A percentile compares a stretch with the other conserved stretches of the same genome.
These are phyloP conservation scores for Paradendryphiella salina DNA, from an alignment of 2,329 filamentous ascomycete genomes.

Conservation along the genomic window DNA sequence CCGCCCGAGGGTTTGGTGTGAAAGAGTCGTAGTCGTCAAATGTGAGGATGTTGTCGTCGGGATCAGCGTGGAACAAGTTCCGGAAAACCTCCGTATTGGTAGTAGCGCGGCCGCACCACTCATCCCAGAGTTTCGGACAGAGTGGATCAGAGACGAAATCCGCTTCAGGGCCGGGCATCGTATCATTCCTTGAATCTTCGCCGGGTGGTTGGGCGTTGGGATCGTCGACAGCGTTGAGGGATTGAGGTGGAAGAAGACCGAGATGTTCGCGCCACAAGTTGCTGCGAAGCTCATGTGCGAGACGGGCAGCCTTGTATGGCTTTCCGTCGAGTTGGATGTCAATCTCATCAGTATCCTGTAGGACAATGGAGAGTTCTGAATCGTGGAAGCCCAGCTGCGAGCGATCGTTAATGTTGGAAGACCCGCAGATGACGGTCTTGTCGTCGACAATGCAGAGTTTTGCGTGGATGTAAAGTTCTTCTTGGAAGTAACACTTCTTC, in stretches of 20 bases:
- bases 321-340: slow-evolving; percentile 77
- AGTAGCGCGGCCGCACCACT: slow-evolving; percentile 70
- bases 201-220: slow-evolving; percentile 77
- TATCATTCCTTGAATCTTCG: slow-evolving; percentile 69
- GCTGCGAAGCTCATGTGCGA: slow-evolving; percentile 77
- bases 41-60: slow-evolving; percentile 83
- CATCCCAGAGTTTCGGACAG: slow-evolving; percentile 60
- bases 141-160: slow-evolving; percentile 66
- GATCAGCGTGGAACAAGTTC: slow-evolving; percentile 84
- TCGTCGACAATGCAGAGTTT: slow-evolving; percentile 92
- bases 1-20: slow-evolving; percentile 56
- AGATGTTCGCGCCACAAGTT: slow-evolving; percentile 91
- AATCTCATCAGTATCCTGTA: slow-evolving; percentile 77
- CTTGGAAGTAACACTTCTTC: slow-evolving; percentile 86
- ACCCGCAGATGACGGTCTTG: slow-evolving; percentile 79
- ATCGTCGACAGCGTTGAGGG: slow-evolving; percentile 65
- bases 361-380: slow-evolving; percentile 85
- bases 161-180: slow-evolving; percentile 69
- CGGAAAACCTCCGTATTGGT: slow-evolving; percentile 75
- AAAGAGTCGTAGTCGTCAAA: slow-evolving; percentile 90
- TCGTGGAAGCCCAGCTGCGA: slow-evolving; percentile 87
- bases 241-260: slow-evolving; percentile 76
- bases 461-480: slow-evolving; percentile 93
- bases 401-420: slow-evolving; percentile 89
- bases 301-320: slow-evolving; percentile 75